Base-by-base conservation (phyloP, 768 basidiomycete genomes). In the Lactarius sanguifluus region DNA sequence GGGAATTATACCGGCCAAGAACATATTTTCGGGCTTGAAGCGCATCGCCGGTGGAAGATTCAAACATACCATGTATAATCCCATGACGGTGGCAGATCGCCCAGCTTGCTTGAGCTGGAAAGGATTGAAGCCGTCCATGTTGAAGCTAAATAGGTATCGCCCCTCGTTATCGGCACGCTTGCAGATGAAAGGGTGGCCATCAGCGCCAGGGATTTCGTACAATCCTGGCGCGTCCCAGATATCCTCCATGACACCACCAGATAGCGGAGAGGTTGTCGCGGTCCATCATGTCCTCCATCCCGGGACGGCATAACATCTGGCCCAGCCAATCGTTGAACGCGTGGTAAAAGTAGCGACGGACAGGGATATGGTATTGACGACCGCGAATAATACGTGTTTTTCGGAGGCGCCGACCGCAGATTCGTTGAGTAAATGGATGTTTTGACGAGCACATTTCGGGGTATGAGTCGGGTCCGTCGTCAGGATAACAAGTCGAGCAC, bases 21-120 rank as follows among this genome's bases (percentile, higher is more conserved):
- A 82, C 71, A 82, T 75, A 62, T 82, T 81, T 66, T 81, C 75
- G 0, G 70, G 70, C 9, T 75, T 74, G 64, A 79, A 80, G 3
- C 73, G 69, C 1, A 77, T 60, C n/a, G 76, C 67, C 0, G 71
- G 72, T 0, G 79, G 79, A 0, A 81, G 72, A 65, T 81, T 81
- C 9, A 79, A 62, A 61, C 75, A 78, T 6, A 73, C 72, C 54
- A 80, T 64, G 25, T 73, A 76, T 3, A 81, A 73, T 1, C 70
- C 70, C 2, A 76, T 74, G 32, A 69, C 58, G 1, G 74, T 74
- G 7, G 57, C 70, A 1, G 56, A 66, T 55, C 76, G 72, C 13
- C 76, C 75, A n/a, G 74, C 73, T 32, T 71, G 69, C 59, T 74
- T 76, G 61, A 74, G 76, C 9, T 64, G 59, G 43, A 73, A 68